Evolutionary conservation across 495 filamentous ascomycete genomes (phyloP).

Genomic region (Penicillium nucicola): DNA sequence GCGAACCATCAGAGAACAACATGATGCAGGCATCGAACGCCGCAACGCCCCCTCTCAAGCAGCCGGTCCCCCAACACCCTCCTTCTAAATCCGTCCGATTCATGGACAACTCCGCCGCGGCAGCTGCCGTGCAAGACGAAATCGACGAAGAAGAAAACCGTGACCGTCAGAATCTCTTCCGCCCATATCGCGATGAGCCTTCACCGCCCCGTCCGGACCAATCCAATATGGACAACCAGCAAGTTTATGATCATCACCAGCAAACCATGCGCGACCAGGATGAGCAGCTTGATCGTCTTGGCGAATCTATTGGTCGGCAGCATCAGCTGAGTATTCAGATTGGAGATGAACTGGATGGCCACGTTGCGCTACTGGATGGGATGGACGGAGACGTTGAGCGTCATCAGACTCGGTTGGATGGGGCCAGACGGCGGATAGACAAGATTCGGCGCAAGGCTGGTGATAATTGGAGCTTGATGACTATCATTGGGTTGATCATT

Average conservation of each 20-base stretch:
- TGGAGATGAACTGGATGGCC: conserved; percentile 90
- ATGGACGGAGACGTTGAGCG: conserved; percentile 79
- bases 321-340: conserved; percentile 93
- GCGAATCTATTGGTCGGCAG: conserved; percentile 84
- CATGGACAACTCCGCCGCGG: conserved; percentile 58
- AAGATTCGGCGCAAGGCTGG: conserved; percentile 67
- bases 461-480: conserved; percentile 77
- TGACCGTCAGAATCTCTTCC: conserved; percentile 61
- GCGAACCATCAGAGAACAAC: conserved; percentile 59
- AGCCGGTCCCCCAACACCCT: conserved; percentile 46
- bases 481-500: conserved; percentile 73
- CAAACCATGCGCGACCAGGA: conserved; percentile 83
- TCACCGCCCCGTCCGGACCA: conserved; percentile 61
- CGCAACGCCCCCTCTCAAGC: conserved; percentile 44
- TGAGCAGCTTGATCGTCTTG: conserved; percentile 83
- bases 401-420: conserved; percentile 70
- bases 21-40: conserved; percentile 64
- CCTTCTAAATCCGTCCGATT: conserved; percentile 86
- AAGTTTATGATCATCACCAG: conserved; percentile 81
- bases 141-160: conserved; percentile 48
- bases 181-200: conserved; percentile 58
- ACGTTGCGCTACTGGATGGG: conserved; percentile 84
- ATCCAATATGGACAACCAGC: conserved; percentile 69
- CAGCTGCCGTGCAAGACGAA: conserved; percentile 32
- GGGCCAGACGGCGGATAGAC: conserved; percentile 67